A percentile compares a stretch with the other conserved stretches of the same genome.
These are phyloP conservation scores for Saxophila tyrrhenica DNA, from an alignment of 495 filamentous ascomycete genomes.

Conservation along the genomic window DNA sequence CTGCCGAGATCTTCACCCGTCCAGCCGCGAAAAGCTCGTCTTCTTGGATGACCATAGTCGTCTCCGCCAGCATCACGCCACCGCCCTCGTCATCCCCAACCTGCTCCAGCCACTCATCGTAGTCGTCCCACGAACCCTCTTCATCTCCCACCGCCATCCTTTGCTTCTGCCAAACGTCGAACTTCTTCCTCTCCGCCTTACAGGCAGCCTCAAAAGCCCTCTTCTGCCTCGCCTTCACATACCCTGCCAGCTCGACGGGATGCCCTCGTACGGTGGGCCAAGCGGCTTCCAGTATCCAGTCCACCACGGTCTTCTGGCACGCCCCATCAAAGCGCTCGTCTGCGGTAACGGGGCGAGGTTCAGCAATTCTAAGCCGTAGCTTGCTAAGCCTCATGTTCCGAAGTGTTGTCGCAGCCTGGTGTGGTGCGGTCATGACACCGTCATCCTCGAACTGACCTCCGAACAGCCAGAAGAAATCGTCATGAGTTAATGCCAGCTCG, in stretches of 20 bases:
- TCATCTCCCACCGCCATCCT: neutral
- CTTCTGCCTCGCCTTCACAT: conserved; percentile 10
- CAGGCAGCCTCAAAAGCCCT: conserved; percentile 6
- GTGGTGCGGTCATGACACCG: neutral
- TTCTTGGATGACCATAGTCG: neutral
- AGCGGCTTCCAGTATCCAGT: conserved; percentile 13
- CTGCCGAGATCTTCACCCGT: neutral
- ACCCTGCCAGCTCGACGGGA: conserved; percentile 11
- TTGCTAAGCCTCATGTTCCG: conserved; percentile 8
- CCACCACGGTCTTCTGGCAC: conserved; percentile 11
- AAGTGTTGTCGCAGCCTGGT: neutral
- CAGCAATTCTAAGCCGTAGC: conserved; percentile 5
- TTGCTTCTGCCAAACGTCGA: conserved; percentile 4
- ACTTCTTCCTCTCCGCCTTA: neutral
- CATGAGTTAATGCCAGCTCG: conserved; percentile 10
- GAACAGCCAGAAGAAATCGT: conserved; percentile 12
- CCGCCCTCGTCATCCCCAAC: conserved; percentile 2
- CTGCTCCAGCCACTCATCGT: conserved; percentile 1
- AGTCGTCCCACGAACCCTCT: neutral
- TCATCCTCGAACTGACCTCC: neutral
- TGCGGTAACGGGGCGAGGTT: neutral
- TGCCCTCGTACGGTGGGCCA: conserved; percentile 14
- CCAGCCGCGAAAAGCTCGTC: neutral
- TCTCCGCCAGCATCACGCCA: too few species aligned
- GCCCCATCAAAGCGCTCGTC: conserved; percentile 1